phyloP scores from a whole-genome alignment of 108 stramenopile genomes.

The Cyclotella sp. region DNA sequence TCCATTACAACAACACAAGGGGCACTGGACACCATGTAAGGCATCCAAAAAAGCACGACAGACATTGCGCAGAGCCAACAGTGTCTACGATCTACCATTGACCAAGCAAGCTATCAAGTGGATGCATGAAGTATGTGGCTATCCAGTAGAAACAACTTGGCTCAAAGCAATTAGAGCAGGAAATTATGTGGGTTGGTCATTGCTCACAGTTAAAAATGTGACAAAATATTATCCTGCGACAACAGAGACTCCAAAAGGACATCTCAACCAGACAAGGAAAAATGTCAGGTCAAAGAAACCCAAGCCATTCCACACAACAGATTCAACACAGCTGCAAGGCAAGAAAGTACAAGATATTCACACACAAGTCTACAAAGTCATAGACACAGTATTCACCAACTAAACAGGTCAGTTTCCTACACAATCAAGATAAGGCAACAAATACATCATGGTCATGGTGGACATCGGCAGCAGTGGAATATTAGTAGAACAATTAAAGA shows the following conservation, averaged over 20 bases:
- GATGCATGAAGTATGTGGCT: too few species aligned
- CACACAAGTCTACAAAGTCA: too few species aligned
- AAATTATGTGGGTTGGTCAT: background rate
- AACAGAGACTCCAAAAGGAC: background rate
- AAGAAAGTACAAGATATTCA: constrained; percentile 1
- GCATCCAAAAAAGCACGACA: background rate
- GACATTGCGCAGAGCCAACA: background rate
- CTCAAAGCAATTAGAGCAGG: too few species aligned
- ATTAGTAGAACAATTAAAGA: too few species aligned
- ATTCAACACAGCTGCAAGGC: background rate
- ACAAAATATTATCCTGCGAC: background rate
- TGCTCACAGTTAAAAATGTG: background rate
- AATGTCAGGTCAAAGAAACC: background rate
- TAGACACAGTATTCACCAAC: too few species aligned
- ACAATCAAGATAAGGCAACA: too few species aligned
- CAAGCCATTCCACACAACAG: background rate
- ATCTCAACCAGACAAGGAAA: background rate
- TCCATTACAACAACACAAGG: background rate
- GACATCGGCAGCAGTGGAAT: too few species aligned
- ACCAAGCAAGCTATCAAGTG: too few species aligned
- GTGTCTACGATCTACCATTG: too few species aligned
- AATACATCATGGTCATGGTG: too few species aligned
- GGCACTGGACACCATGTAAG: background rate
- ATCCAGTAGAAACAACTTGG: too few species aligned
- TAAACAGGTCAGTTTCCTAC: too few species aligned